These are phyloP conservation scores for Dillenia turbinata DNA, from an alignment of 164 flowering plant genomes.

Conservation along the genomic window DNA sequence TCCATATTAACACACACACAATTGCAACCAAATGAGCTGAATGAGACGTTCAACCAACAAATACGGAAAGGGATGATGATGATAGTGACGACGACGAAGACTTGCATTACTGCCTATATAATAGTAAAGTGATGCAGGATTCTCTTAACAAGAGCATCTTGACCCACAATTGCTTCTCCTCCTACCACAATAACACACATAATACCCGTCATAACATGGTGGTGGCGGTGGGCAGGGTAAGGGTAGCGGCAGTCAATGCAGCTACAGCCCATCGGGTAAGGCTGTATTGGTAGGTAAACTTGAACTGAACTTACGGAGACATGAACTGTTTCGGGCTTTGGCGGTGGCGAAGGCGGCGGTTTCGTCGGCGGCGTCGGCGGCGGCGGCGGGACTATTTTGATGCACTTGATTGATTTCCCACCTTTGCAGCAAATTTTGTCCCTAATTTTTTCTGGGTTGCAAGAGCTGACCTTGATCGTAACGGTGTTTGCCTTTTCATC, in stretches of 20 bases:
- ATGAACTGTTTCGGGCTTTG: not conserved
- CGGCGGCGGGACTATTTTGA: constrained; percentile 29
- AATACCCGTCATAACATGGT: not conserved
- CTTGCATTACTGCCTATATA: not conserved
- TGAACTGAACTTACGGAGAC: not conserved
- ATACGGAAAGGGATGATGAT: no score
- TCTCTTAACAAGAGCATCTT: constrained; percentile 6
- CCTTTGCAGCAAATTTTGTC: constrained; percentile 49
- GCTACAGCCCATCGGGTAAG: constrained; percentile 2
- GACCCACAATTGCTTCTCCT: no score
- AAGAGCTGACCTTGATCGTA: constrained; percentile 45
- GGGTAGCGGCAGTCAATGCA: constrained; percentile 6
- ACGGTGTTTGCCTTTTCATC: constrained; percentile 51
- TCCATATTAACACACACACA: no score
- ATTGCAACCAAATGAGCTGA: no score
- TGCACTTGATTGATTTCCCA: constrained; percentile 37
- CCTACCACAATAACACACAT: not conserved
- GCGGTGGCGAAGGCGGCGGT: no score
- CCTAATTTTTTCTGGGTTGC: constrained; percentile 49
- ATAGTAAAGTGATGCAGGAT: constrained; percentile 3
- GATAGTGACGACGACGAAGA: no score
- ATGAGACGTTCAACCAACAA: no score
- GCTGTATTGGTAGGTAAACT: not conserved
- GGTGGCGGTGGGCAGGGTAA: no score
- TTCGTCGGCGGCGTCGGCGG: no score